phyloP scores from a whole-genome alignment of 2,329 filamentous ascomycete genomes.

The Corynespora cassiicola region DNA sequence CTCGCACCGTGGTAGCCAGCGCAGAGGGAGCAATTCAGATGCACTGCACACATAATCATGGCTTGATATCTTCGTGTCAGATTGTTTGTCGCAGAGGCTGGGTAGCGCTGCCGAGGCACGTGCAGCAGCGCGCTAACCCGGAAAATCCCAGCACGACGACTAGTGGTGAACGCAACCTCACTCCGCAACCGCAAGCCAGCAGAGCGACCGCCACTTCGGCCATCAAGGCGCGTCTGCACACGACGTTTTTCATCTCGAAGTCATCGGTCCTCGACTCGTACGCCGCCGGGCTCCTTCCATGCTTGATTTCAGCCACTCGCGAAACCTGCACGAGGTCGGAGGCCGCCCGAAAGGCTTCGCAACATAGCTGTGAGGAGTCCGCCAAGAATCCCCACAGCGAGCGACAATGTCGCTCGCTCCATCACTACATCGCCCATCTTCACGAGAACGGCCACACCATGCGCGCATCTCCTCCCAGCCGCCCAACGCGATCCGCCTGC shows the following conservation, averaged over 20 bases:
- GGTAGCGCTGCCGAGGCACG: no score
- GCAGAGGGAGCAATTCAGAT: no score
- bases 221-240: constrained; percentile 40
- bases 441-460: constrained; percentile 50
- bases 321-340: constrained; percentile 50
- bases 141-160: no score
- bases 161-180: constrained; percentile 20
- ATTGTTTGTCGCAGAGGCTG: no score
- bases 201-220: constrained; percentile 35
- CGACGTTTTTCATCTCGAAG: constrained; percentile 41
- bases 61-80: no score
- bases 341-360: constrained; percentile 46
- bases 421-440: constrained; percentile 48
- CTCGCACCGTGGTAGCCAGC: no score
- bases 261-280: constrained; percentile 33
- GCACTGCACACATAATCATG: no score
- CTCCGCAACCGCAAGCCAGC: constrained; percentile 25
- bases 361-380: constrained; percentile 42
- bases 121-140: no score
- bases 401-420: constrained; percentile 45
- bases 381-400: constrained; percentile 42
- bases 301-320: constrained; percentile 45
- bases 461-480: constrained; percentile 44
- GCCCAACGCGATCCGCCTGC: constrained; percentile 45
- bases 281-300: constrained; percentile 44